Evolutionary conservation across 192 early-diverging fungal genomes (phyloP).

Genomic region (Backusella luteola): DNA sequence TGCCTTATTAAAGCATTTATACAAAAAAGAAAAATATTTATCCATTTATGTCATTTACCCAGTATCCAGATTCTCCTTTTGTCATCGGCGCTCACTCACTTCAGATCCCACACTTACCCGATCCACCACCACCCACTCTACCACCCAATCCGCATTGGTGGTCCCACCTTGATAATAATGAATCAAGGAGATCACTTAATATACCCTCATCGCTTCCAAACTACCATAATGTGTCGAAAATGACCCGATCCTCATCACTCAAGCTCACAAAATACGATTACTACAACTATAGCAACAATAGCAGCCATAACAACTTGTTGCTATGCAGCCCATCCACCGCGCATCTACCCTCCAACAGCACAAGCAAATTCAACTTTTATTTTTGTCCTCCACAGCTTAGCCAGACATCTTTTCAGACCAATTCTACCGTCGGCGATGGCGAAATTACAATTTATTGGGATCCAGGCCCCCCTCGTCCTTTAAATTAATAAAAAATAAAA

Average conservation of each 20-base stretch:
- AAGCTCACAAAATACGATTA: not conserved
- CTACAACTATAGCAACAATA: not conserved
- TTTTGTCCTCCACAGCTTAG: not conserved
- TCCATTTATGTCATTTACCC: conserved; percentile 4
- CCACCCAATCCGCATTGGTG: not conserved
- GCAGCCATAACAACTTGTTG: not conserved
- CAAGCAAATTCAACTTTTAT: not conserved
- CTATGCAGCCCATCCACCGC: not conserved
- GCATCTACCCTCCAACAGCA: not conserved
- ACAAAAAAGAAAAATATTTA: not conserved
- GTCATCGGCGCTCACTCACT: conserved; percentile 6
- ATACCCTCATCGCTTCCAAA: not conserved
- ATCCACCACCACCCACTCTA: not conserved
- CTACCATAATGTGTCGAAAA: not conserved
- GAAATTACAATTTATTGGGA: conserved; percentile 11
- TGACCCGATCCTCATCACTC: not conserved
- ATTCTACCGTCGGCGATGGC: not conserved
- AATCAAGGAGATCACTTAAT: not conserved
- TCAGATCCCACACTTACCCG: conserved; percentile 10
- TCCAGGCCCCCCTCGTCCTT: not conserved
- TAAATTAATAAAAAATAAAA: not conserved
- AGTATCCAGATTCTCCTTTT: conserved; percentile 3
- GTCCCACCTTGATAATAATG: not conserved
- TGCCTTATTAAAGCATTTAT: not conserved
- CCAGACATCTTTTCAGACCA: not conserved